Conservation (phyloP, 352 stramenopile species). For the Albugo candida region DNA sequence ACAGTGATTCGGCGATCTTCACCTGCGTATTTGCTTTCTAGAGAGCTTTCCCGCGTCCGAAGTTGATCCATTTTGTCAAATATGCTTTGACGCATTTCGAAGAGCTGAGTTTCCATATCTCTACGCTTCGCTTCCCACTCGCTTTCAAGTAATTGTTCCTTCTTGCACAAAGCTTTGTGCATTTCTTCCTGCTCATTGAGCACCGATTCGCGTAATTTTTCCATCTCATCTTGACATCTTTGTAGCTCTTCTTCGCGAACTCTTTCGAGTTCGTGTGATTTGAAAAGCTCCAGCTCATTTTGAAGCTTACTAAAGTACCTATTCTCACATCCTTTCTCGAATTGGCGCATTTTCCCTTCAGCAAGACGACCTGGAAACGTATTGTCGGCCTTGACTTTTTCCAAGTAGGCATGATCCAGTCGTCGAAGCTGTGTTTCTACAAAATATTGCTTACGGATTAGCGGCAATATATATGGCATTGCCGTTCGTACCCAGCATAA, state of each 20-base stretch:
- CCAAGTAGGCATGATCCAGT: slow-evolving; percentile 39
- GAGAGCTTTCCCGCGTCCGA: slow-evolving; percentile 1
- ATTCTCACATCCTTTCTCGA: background rate
- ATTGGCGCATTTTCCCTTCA: slow-evolving; percentile 30
- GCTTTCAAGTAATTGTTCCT: slow-evolving; percentile 38
- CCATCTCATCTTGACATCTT: slow-evolving; percentile 26
- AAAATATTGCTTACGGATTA: background rate
- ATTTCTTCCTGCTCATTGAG: slow-evolving; percentile 29
- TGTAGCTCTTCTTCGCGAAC: slow-evolving; percentile 40
- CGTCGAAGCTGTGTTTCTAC: slow-evolving; percentile 41
- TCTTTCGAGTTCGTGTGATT: slow-evolving; percentile 25
- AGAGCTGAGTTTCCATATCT: slow-evolving; percentile 39
- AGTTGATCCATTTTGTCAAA: slow-evolving; percentile 50
- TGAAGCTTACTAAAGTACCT: background rate
- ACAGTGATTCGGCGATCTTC: no score
- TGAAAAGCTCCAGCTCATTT: slow-evolving; percentile 25
- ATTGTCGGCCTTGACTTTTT: slow-evolving; percentile 20
- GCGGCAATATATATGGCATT: background rate
- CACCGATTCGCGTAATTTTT: slow-evolving; percentile 18
- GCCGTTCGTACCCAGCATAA: slow-evolving; percentile 18
- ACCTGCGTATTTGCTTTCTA: no score
- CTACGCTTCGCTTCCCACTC: slow-evolving; percentile 23
- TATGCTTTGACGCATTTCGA: slow-evolving; percentile 34
- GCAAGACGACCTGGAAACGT: slow-evolving; percentile 16
- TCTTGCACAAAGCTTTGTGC: slow-evolving; percentile 23